These are phyloP conservation scores for Pelargonium australe DNA, from an alignment of 441 rosid species.

Conservation along the genomic window DNA sequence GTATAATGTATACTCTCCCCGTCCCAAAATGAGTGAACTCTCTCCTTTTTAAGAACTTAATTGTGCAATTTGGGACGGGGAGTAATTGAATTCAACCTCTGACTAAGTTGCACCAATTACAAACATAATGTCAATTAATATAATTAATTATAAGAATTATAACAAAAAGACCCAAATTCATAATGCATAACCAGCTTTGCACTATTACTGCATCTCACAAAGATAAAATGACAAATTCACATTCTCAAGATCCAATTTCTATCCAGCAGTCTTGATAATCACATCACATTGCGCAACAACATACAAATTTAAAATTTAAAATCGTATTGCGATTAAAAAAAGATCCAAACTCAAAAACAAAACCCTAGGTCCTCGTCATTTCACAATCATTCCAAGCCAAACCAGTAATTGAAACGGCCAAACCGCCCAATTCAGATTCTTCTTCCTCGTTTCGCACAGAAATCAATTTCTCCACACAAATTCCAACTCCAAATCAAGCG, in stretches of 20 bases:
- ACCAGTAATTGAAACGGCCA: not conserved
- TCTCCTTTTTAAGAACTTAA: not conserved
- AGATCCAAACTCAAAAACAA: not conserved
- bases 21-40: not conserved
- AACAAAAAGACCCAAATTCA: no score
- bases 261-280: not conserved
- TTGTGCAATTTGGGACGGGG: no score
- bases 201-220: no score
- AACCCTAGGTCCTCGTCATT: slow-evolving; percentile 4
- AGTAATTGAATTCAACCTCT: no score
- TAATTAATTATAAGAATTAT: no score
- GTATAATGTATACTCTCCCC: no score
- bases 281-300: not conserved
- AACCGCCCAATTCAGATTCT: not conserved
- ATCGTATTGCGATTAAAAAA: not conserved
- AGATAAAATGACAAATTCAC: not conserved
- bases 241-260: not conserved
- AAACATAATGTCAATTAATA: no score
- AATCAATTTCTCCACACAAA: not conserved
- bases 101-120: no score
- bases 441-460: not conserved
- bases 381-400: slow-evolving; percentile 4
- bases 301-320: not conserved
- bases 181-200: no score
- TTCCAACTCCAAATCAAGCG: not conserved